A percentile compares a stretch with the other conserved stretches of the same genome.
These are phyloP conservation scores for Lasiosphaeria ovina DNA, from an alignment of 495 filamentous ascomycete species.

Conservation along the genomic window DNA sequence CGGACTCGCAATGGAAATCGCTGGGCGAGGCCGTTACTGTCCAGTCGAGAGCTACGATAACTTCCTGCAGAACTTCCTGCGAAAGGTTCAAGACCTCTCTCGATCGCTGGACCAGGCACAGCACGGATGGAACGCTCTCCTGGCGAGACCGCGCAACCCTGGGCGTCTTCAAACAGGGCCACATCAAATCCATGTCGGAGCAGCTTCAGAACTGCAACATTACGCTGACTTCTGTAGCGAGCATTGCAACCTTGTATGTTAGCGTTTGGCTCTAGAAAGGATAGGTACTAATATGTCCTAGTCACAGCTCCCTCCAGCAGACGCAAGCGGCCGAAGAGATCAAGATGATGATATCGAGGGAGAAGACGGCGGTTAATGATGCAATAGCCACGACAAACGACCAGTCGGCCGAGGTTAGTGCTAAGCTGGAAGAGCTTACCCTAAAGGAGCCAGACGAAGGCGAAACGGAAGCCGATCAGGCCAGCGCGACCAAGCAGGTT, in stretches of 20 bases:
- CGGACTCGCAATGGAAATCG: constrained; percentile 34
- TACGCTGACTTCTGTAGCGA: constrained; percentile 31
- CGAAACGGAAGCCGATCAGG: constrained; percentile 27
- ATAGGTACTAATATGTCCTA: constrained; percentile 20
- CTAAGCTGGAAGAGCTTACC: constrained; percentile 28
- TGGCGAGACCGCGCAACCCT: constrained; percentile 36
- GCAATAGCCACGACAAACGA: constrained; percentile 32
- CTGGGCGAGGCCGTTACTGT: constrained; percentile 33
- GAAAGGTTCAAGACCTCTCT: constrained; percentile 35
- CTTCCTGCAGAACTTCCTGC: constrained; percentile 27
- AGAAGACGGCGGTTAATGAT: constrained; percentile 27
- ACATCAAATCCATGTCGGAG: constrained; percentile 35
- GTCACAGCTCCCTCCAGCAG: constrained; percentile 34
- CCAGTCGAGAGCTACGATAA: constrained; percentile 32
- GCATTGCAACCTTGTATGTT: constrained; percentile 37
- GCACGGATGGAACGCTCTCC: constrained; percentile 33
- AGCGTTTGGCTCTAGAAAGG: constrained; percentile 5
- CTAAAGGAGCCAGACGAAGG: constrained; percentile 27
- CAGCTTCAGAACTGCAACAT: constrained; percentile 37
- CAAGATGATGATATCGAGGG: constrained; percentile 28
- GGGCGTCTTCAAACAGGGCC: constrained; percentile 36
- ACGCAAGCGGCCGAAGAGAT: constrained; percentile 29
- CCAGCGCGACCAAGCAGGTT: constrained; percentile 31
- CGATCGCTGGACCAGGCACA: constrained; percentile 39
- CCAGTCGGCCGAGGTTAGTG: constrained; percentile 28